Evolutionary conservation across 345 rosid genomes (phyloP).

Genomic region (Eucalyptus microcorys): DNA sequence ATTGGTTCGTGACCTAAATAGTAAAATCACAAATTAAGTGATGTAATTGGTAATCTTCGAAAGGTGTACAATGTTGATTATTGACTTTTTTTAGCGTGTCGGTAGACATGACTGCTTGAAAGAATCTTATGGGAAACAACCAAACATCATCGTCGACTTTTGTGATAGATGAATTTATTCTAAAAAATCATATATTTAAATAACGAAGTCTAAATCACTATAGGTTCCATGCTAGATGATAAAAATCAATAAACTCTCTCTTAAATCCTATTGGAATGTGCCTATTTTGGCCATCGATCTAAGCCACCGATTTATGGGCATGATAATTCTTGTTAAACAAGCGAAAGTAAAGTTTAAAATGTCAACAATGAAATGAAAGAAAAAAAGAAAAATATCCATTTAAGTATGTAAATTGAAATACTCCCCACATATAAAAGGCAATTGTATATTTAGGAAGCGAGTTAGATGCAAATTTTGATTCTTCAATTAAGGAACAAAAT

Average conservation of each 20-base stretch:
- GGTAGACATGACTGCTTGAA: not conserved
- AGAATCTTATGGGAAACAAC: not conserved
- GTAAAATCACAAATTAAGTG: not conserved
- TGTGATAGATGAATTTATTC: not conserved
- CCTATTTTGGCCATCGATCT: not conserved
- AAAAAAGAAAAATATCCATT: not conserved
- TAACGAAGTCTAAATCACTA: not conserved
- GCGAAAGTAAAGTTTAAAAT: not conserved
- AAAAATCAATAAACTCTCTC: not conserved
- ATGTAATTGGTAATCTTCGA: not conserved
- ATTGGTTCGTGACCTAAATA: not conserved
- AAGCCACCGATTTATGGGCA: not conserved
- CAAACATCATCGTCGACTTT: not conserved
- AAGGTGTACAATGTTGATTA: not conserved
- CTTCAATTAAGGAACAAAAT: not conserved
- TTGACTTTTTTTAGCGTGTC: not conserved
- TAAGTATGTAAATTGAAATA: not conserved
- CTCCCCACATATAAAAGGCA: not conserved
- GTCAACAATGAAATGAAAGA: not conserved
- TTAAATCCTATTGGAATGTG: not conserved
- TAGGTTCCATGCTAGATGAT: not conserved
- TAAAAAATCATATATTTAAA: not conserved
- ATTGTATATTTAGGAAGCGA: not conserved
- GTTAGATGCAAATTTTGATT: not conserved
- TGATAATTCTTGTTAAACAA: accelerated